A percentile compares a stretch with the other conserved stretches of the same genome.
phyloP scores from a whole-genome alignment of 1,139 yeast genomes.

The Hyphopichia burtonii region DNA sequence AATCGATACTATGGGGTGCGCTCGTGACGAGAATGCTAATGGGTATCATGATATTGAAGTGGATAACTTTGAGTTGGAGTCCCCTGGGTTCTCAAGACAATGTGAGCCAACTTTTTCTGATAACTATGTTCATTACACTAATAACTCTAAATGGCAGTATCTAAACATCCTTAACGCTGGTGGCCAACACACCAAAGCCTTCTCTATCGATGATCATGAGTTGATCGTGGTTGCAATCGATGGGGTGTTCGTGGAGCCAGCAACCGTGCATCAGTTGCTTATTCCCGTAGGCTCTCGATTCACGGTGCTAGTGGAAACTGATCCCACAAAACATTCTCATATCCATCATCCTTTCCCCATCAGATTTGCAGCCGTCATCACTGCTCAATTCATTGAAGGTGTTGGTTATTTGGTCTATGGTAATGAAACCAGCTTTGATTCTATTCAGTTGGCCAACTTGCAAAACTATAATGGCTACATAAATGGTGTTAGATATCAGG shows the following conservation, averaged over 20 bases:
- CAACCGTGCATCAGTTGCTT: constrained; percentile 18
- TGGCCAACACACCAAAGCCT: constrained; percentile 30
- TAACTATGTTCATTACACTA: constrained; percentile 18
- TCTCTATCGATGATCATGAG: constrained; percentile 36
- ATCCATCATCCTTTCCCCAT: constrained; percentile 17
- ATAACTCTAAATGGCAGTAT: constrained; percentile 21
- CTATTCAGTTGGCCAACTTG: constrained; percentile 6
- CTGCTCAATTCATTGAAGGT: constrained; percentile 33
- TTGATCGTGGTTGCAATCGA: constrained; percentile 29
- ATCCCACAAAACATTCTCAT: constrained; percentile 11
- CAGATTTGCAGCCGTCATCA: constrained; percentile 26
- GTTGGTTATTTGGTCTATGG: constrained; percentile 25
- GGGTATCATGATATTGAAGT: constrained; percentile 16
- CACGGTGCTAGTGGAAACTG: constrained; percentile 26
- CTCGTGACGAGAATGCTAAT: constrained; percentile 14
- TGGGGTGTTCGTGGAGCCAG: constrained; percentile 29
- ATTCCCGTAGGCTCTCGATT: constrained; percentile 31
- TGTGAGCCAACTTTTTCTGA: constrained; percentile 18
- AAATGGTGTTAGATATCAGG: constrained; percentile 15
- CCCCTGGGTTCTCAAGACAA: constrained; percentile 25
- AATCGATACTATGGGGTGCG: constrained; percentile 24
- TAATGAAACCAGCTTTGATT: constrained; percentile 3
- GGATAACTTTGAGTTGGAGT: constrained; percentile 17
- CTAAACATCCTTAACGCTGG: constrained; percentile 32
- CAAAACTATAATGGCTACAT: constrained; percentile 5